These are phyloP conservation scores for Exophiala bonariae DNA, from an alignment of 2,329 filamentous ascomycete genomes.

Conservation along the genomic window DNA sequence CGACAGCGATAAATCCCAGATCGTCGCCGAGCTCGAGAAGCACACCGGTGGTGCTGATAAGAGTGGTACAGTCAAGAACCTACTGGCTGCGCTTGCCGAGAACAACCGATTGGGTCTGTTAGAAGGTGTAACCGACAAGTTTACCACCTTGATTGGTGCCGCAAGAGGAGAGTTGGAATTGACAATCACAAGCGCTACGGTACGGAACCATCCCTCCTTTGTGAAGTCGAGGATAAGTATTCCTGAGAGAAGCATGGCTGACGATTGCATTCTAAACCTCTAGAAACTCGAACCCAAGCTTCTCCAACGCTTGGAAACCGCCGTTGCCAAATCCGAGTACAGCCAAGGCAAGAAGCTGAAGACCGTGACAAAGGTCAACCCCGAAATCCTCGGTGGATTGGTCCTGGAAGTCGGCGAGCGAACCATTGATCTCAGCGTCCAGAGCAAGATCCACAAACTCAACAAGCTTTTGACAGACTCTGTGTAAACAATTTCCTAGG, in stretches of 20 bases:
- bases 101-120: conserved; percentile 92
- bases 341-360: conserved; percentile 96
- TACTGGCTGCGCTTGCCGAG: conserved; percentile 84
- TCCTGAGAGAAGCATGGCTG: conserved; percentile 2
- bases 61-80: conserved; percentile 85
- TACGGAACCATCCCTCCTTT: conserved; percentile 48
- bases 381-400: conserved; percentile 90
- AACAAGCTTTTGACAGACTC: conserved; percentile 98
- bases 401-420: conserved; percentile 96
- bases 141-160: conserved; percentile 81
- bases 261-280: conserved; percentile 1
- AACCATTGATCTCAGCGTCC: conserved; percentile 96
- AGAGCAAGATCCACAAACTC: conserved; percentile 92
- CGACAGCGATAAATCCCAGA: conserved; percentile 76
- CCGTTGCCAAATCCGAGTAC: conserved; percentile 86
- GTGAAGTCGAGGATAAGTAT: not conserved
- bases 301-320: conserved; percentile 79
- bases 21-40: conserved; percentile 87
- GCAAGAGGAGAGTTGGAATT: conserved; percentile 91
- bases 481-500: conserved; percentile 80
- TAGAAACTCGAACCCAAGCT: conserved; percentile 86
- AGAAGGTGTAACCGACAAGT: conserved; percentile 82
- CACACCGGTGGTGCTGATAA: conserved; percentile 68
- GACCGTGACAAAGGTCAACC: conserved; percentile 92
- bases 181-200: conserved; percentile 84